These are phyloP conservation scores for Irpex lacteus DNA, from an alignment of 1,284 basidiomycete species.

Conservation along the genomic window DNA sequence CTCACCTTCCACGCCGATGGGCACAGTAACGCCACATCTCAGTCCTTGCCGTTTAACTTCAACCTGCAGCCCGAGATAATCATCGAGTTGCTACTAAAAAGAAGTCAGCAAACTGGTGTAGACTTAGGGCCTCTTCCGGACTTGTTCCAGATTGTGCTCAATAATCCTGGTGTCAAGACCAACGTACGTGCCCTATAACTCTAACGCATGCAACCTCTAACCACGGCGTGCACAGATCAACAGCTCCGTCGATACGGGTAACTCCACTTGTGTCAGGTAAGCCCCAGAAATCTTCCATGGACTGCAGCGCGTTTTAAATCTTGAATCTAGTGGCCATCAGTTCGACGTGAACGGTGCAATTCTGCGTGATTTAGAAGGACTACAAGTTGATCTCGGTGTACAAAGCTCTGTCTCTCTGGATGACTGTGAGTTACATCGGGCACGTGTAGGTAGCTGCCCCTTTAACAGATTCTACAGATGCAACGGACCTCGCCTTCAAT, in stretches of 20 bases:
- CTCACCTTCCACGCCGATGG: constrained; percentile 62
- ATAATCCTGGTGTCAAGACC: constrained; percentile 49
- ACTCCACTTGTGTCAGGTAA: constrained; percentile 55
- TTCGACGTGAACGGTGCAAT: constrained; percentile 62
- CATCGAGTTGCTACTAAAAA: constrained; percentile 54
- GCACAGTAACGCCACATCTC: constrained; percentile 60
- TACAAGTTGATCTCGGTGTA: constrained; percentile 54
- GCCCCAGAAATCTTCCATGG: not conserved
- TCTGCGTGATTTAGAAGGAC: constrained; percentile 56
- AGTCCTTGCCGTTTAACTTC: constrained; percentile 58
- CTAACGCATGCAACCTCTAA: not conserved
- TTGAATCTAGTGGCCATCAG: constrained; percentile 50
- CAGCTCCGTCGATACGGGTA: constrained; percentile 51
- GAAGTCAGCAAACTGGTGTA: constrained; percentile 54
- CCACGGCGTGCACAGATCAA: constrained; percentile 39
- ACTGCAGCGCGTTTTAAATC: not conserved
- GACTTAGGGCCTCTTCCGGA: constrained; percentile 63
- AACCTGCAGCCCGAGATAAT: constrained; percentile 64
- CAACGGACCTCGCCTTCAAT: constrained; percentile 60
- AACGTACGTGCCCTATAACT: constrained; percentile 34
- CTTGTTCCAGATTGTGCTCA: constrained; percentile 56
- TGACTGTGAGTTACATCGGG: constrained; percentile 43
- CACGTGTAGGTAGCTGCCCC: not conserved
- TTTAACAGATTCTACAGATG: constrained; percentile 32
- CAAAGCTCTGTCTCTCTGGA: constrained; percentile 52